Conservation (phyloP, 129 eudicot genomes). For the Dittrichia graveolens region DNA sequence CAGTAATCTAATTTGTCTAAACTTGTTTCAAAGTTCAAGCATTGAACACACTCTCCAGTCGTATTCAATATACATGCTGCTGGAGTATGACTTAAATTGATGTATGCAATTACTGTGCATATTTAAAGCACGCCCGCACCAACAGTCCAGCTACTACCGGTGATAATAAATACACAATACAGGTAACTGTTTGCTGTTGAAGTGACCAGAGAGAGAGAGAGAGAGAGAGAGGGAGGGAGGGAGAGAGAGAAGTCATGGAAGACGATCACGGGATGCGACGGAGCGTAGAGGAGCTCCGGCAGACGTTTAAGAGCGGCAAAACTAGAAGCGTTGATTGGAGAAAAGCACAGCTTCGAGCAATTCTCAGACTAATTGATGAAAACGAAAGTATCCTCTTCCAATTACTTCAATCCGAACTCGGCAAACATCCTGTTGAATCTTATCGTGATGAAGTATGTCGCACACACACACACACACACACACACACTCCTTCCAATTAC, state of each 20-base stretch:
- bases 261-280: slow-evolving; percentile 19
- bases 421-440: slow-evolving; percentile 77
- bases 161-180: not conserved
- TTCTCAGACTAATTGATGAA: slow-evolving; percentile 52
- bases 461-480: not conserved
- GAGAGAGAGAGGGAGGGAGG: no score
- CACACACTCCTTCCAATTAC: not conserved
- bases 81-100: no score
- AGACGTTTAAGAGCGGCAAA: slow-evolving; percentile 57
- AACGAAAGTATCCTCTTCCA: slow-evolving; percentile 55
- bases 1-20: no score
- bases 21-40: no score
- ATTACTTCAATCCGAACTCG: slow-evolving; percentile 68
- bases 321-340: slow-evolving; percentile 73
- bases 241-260: slow-evolving; percentile 19
- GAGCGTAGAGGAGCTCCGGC: slow-evolving; percentile 45
- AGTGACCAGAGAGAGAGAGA: no score
- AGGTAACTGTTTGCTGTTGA: slow-evolving; percentile 17
- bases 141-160: no score
- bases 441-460: slow-evolving; percentile 80
- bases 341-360: slow-evolving; percentile 62
- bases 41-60: no score
- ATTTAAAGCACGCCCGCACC: no score
- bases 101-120: no score
- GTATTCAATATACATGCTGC: no score